Evolutionary conservation across 108 stramenopile species (phyloP).

Genomic region (Parietichytrium sp.): DNA sequence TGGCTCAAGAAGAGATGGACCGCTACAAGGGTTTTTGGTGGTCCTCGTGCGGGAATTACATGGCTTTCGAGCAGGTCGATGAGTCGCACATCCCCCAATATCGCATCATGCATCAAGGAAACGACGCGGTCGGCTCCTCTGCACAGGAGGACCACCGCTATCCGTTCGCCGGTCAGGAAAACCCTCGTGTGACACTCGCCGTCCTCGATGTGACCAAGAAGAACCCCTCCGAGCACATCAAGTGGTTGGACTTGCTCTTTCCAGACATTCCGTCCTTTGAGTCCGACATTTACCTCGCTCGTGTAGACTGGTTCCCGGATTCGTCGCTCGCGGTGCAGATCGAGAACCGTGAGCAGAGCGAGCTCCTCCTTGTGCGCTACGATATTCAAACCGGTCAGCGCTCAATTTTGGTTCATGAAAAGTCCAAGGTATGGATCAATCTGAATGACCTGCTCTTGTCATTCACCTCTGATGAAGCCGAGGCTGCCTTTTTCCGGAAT

Average conservation of each 20-base stretch:
- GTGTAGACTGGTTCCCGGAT: constrained; percentile 79
- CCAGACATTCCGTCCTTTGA: constrained; percentile 63
- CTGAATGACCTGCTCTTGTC: constrained; percentile 75
- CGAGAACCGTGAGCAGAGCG: constrained; percentile 76
- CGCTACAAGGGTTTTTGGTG: constrained; percentile 88
- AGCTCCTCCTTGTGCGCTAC: constrained; percentile 63
- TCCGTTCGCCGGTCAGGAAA: constrained; percentile 83
- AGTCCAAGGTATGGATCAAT: constrained; percentile 80
- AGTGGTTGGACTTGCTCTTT: constrained; percentile 45
- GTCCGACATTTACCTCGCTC: constrained; percentile 73
- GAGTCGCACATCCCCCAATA: constrained; percentile 77
- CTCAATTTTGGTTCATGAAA: constrained; percentile 68
- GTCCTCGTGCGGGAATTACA: constrained; percentile 65
- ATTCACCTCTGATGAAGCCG: not conserved
- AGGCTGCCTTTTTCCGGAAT: not conserved
- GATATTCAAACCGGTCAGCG: constrained; percentile 57
- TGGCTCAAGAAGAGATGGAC: constrained; percentile 93
- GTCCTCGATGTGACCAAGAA: constrained; percentile 56
- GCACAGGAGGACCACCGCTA: constrained; percentile 84
- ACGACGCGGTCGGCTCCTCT: constrained; percentile 43
- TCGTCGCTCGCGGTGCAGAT: constrained; percentile 77
- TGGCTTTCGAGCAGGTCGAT: constrained; percentile 75
- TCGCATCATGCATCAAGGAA: constrained; percentile 72
- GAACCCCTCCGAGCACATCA: not conserved
- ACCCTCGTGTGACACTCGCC: constrained; percentile 73